Base-by-base conservation (phyloP, 129 eudicot species). In the Flaveria brownii region DNA sequence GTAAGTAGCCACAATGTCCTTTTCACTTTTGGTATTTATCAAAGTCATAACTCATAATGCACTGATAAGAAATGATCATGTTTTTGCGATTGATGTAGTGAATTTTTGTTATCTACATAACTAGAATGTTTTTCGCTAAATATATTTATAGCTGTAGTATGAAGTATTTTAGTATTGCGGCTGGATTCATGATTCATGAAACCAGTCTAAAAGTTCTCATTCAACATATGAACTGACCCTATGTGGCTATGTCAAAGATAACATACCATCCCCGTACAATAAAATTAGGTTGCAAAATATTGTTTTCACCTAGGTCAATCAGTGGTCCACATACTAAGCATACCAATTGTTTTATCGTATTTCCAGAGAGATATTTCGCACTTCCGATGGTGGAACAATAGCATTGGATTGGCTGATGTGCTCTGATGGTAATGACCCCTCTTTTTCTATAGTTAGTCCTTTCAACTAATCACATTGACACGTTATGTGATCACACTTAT, bases 331-430 rank as follows among this genome's bases (percentile, higher is more conserved):
- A 60, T 51, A 16, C 51, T 79, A 18, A 60, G 57, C 72, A 36
- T 22, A 52, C 28, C 57, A 16, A 7, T 25, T 12, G 18, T 22
- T 45, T 57, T 28, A 45, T 57, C 70, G 9, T 25, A 50, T 73
- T 28, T 80, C 36, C 92, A 95, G 99, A 80, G 87, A 91, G 77
- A 67, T 95, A 23, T 91, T 86, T 81, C 80, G 25, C 57, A 80
- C 93, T 45, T 77, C 93, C 1, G 99, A 95, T 87, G 99, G 97
- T 73, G 99, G 99, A 82, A 95, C 94, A 3, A 20, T 95, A 70
- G 99, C 97, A 36, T 77, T 95, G 84, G 99, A 95, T 77, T 95
- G 99, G 97, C 77, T 88, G 72, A 71, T 77, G 76, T 78, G 49
- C 75, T 77, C 75, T 30, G 86, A 88, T 68, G 96, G 98, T 92